Conservation (phyloP, 75 land plant genomes). For the Gnetum montanum region DNA sequence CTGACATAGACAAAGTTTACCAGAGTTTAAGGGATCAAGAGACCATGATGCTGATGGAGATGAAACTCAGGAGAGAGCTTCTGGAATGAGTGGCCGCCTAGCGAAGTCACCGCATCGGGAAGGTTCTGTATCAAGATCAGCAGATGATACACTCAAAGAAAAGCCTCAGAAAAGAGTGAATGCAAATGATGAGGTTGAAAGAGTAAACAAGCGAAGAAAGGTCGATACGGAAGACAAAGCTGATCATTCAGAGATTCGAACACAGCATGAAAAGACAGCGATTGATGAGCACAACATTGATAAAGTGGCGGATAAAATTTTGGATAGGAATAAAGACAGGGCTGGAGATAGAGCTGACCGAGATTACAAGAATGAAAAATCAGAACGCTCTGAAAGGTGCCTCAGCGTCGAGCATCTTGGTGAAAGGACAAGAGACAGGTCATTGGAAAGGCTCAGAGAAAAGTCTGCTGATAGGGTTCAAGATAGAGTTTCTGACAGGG, state of each 20-base stretch:
- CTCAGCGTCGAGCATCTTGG: conserved; percentile 40
- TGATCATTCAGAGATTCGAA: conserved; percentile 40
- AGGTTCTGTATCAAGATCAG: conserved; percentile 17
- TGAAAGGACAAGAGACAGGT: conserved; percentile 70
- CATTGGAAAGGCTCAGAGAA: conserved; percentile 71
- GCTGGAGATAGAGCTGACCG: conserved; percentile 62
- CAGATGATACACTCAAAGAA: conserved; percentile 21
- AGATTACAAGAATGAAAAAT: conserved; percentile 47
- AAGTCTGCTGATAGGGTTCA: conserved; percentile 49
- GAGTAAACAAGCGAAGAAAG: conserved; percentile 54
- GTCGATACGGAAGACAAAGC: conserved; percentile 44
- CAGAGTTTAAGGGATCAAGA: conserved; percentile 15
- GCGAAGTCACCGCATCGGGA: conserved; percentile 56
- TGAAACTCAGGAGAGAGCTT: conserved; percentile 30
- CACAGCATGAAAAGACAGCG: conserved; percentile 37
- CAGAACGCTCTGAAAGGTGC: conserved; percentile 47
- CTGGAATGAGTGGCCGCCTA: conserved; percentile 14
- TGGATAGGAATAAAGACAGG: conserved; percentile 64
- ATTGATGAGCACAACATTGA: conserved; percentile 38
- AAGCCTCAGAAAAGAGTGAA: conserved; percentile 55
- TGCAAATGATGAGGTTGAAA: conserved; percentile 52
- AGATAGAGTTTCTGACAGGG: conserved; percentile 44
- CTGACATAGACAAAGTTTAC: conserved; percentile 20
- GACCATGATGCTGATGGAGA: conserved; percentile 27
- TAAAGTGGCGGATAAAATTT: conserved; percentile 30